Evolutionary conservation across 192 early-diverging fungal species (phyloP).

Genomic region (Gaertneriomyces sp.): DNA sequence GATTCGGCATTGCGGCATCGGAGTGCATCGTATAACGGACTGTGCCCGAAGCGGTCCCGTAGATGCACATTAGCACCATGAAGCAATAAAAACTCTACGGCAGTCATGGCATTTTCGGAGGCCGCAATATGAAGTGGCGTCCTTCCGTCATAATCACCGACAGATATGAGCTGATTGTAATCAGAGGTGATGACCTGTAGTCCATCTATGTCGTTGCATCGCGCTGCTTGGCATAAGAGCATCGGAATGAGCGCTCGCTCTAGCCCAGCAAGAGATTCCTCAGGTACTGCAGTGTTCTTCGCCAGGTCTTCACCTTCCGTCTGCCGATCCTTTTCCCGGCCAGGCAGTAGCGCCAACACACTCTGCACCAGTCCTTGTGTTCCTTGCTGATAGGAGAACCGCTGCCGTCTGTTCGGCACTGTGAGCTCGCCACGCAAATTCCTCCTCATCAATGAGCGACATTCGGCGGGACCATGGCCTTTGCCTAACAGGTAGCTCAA

Average conservation of each 20-base stretch:
- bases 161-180: conserved; percentile 60
- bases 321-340: not conserved
- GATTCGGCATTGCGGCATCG: conserved; percentile 57
- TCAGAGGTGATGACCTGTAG: conserved; percentile 55
- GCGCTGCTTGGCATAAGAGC: conserved; percentile 79
- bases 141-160: conserved; percentile 71
- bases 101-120: conserved; percentile 65
- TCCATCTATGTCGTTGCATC: conserved; percentile 80
- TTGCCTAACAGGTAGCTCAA: conserved; percentile 88
- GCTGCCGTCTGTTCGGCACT: conserved; percentile 54
- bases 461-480: conserved; percentile 55
- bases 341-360: conserved; percentile 19
- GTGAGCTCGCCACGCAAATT: conserved; percentile 94
- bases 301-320: not conserved
- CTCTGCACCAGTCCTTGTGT: conserved; percentile 43
- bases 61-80: conserved; percentile 89
- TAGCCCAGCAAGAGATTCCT: conserved; percentile 32
- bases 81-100: conserved; percentile 70
- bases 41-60: conserved; percentile 83
- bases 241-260: conserved; percentile 79
- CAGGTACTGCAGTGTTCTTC: not conserved
- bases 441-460: conserved; percentile 74
- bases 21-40: conserved; percentile 83
- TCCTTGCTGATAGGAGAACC: conserved; percentile 65
- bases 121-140: conserved; percentile 87